Base-by-base conservation (phyloP, 2,329 filamentous ascomycete species). In the Lasiodiplodia sp. region DNA sequence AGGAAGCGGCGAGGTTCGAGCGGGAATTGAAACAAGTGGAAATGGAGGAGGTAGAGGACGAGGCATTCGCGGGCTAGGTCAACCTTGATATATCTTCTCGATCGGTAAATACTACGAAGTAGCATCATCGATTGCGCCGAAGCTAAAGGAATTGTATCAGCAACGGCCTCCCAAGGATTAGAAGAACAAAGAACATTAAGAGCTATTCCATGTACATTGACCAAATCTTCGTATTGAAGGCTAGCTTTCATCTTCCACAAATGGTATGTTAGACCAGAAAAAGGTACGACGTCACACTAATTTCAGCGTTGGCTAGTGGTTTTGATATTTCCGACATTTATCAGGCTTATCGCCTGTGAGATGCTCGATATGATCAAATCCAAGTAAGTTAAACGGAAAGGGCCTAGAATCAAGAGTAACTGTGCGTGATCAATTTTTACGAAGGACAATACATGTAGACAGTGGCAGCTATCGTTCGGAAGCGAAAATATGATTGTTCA, bases 21-120 rank as follows among this genome's bases (percentile, higher is more conserved):
- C 76, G 75, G 23, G 77, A 75, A 28, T 70, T 78, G 60, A 77
- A 72, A 34, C 73, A 78, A n/a, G 82, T 84, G 40, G 77, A 80
- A 71, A 80, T 84, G 53, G 82, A 84, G 69, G 82, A 84, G 67
- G 81, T 83, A 3, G 78, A 81, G 37, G 82, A 84, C 69, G 82
- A 83, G 52, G 82, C 81, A 53, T 69, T 76, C 34, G 55, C 66
- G 18, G 44, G 38, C 2, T 67, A 34, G 21, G 10, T 16, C 7
- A 18, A 6, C 4, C 2, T 18, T 21, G 44, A 23, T 56, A 34
- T 5, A 55, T 31, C 3, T 4, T 5, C 40, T 18, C 40, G 5
- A 44, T 18, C 5, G 1, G 7, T 44, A 18, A 47, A 2, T 47
- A 16, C 21, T 16, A 1, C 7, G 8, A 47, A 47, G 18, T n/a